phyloP scores from a whole-genome alignment of 805 yeast genomes.

The Lipomyces oligophaga region DNA sequence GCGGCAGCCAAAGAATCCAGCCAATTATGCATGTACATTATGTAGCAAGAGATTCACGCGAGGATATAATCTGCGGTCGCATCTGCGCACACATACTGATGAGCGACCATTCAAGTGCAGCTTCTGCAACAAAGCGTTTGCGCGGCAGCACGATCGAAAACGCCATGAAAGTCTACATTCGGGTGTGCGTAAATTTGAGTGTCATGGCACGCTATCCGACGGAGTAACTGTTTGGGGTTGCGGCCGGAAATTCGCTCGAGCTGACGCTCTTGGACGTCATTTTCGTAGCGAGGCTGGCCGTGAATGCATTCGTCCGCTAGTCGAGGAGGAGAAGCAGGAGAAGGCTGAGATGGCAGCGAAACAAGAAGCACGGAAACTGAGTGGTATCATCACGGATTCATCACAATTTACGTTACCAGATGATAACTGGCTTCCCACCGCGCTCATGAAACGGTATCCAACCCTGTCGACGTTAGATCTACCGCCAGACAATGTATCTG shows the following conservation, averaged over 20 bases:
- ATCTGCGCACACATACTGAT: constrained; percentile 77
- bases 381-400: neutral
- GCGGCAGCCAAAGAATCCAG: constrained; percentile 62
- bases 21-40: constrained; percentile 68
- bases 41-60: constrained; percentile 88
- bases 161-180: constrained; percentile 74
- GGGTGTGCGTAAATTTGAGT: constrained; percentile 65
- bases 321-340: constrained; percentile 48
- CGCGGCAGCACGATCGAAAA: constrained; percentile 71
- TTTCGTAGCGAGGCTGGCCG: constrained; percentile 73
- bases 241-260: constrained; percentile 66
- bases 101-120: constrained; percentile 68
- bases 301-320: constrained; percentile 60
- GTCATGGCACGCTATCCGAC: constrained; percentile 58
- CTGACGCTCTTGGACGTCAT: constrained; percentile 74
- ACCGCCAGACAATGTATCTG: constrained; percentile 10
- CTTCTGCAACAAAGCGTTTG: constrained; percentile 64
- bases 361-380: neutral
- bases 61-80: constrained; percentile 89
- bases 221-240: constrained; percentile 69
- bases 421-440: constrained; percentile 20
- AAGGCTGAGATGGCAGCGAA: constrained; percentile 1
- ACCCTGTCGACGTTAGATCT: constrained; percentile 10
- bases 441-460: constrained; percentile 24
- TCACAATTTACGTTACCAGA: neutral